Base-by-base conservation (phyloP, 164 flowering plant genomes). In the Liquidambar formosana region DNA sequence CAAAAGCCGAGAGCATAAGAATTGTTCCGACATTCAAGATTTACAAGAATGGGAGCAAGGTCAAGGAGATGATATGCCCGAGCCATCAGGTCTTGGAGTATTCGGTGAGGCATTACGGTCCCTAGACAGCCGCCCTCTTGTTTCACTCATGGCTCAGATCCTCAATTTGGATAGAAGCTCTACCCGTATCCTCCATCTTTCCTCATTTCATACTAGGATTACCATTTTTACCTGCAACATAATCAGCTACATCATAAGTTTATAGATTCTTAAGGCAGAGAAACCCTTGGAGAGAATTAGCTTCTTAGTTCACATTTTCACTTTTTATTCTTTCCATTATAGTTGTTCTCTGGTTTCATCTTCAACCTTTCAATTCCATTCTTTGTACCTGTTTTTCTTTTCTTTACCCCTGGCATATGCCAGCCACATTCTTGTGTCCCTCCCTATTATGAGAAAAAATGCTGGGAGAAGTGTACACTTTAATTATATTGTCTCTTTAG, bases 11-110 rank as follows among this genome's bases (percentile, higher is more conserved):
- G 78, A 81, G 78, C 64, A 83, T 94, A 57, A 84, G 82, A 64
- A 75, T 78, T 19, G 83, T 88, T 38, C 98, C 96, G n/a, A 86
- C 94, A 16, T 81, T 94, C 81, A 94, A 90, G 80, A 86, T 94
- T 28, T 94, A 91, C 89, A 94, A 83, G 80, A 84, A 78, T 22
- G 88, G 97, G 16, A 76, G 44, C 63, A 79, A 83, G 60, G 79
- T 90, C 56, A 94, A 90, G 76, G 98, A 94, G 81, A 82, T 94
- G 79, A 68, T 90, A 53, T 79, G 85, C 73, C 97, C 98, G 1
- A 89, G 79, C 69, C 84, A 76, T 63, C 91, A 91, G 53, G 81
- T 80, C 26, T 71, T 94, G 81, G 97, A 94, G 73, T 77, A 82
- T 23, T 80, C 94, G 1, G 92, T 92, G 67, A 87, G 86, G 80